Conservation (phyloP, 1,284 basidiomycete genomes). For the Moniliella sp. region DNA sequence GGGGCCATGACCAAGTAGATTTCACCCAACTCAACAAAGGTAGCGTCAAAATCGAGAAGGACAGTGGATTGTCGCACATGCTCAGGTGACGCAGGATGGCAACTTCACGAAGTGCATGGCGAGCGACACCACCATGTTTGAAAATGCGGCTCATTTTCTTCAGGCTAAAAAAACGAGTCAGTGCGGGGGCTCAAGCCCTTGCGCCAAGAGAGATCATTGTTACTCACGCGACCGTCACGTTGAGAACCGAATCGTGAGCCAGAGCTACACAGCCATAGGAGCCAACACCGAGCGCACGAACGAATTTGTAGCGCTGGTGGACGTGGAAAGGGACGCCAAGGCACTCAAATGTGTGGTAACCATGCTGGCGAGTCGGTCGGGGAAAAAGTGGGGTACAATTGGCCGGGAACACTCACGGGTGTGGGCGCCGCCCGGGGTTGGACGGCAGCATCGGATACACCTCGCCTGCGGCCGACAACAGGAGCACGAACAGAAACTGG, state of each 20-base stretch:
- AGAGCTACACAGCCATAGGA: slow-evolving; percentile 30
- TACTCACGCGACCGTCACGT: slow-evolving; percentile 19
- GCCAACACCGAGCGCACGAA: slow-evolving; percentile 27
- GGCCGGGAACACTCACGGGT: no score
- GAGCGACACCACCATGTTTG: slow-evolving; percentile 23
- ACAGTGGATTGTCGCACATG: slow-evolving; percentile 22
- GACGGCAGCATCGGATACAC: no score
- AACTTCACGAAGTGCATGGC: slow-evolving; percentile 24
- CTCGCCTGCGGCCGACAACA: no score
- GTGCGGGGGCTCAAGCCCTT: no score
- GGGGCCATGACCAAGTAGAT: slow-evolving; percentile 25
- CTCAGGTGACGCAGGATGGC: slow-evolving; percentile 16
- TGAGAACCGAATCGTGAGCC: slow-evolving; percentile 14
- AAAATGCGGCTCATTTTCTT: slow-evolving; percentile 28
- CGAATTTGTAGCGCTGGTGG: slow-evolving; percentile 21
- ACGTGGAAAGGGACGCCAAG: slow-evolving; percentile 29
- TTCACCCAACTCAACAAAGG: slow-evolving; percentile 29
- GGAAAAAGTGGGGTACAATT: no score
- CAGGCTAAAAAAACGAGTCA: no score
- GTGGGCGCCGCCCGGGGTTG: no score
- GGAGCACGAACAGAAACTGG: no score
- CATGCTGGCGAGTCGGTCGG: no score
- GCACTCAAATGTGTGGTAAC: slow-evolving; percentile 27
- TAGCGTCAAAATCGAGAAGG: slow-evolving; percentile 27
- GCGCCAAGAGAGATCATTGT: no score